phyloP scores from a whole-genome alignment of 768 basidiomycete species.

The Lyophyllum semitale region DNA sequence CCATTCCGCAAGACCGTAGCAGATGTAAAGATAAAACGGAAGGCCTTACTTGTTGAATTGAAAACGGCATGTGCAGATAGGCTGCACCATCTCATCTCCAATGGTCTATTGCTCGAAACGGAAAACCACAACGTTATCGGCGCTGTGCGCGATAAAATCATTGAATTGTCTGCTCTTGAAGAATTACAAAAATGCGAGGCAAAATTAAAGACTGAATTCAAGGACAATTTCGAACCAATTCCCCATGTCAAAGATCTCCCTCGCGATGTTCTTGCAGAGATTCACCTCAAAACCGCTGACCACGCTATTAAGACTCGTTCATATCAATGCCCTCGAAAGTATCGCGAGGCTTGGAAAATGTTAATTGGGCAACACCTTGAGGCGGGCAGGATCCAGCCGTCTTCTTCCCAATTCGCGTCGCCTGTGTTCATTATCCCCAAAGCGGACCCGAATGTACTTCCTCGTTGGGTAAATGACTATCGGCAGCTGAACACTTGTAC shows the following conservation, averaged over 20 bases:
- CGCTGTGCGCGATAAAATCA: background rate
- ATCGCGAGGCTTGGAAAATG: slow-evolving; percentile 28
- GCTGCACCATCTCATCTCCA: background rate
- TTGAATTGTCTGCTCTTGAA: background rate
- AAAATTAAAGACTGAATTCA: slow-evolving; percentile 13
- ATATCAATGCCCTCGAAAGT: slow-evolving; percentile 36
- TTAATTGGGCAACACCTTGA: slow-evolving; percentile 35
- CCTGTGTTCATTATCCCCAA: slow-evolving; percentile 17
- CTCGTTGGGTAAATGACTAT: slow-evolving; percentile 38
- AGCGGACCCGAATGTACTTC: slow-evolving; percentile 23
- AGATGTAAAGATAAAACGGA: background rate
- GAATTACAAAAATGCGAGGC: background rate
- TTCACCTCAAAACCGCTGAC: slow-evolving; percentile 26
- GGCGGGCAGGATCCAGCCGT: slow-evolving; percentile 30
- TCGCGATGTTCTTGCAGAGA: too few species aligned
- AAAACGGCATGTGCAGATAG: background rate
- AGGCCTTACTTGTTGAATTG: background rate
- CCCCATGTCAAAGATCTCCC: too few species aligned
- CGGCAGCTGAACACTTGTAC: slow-evolving; percentile 30
- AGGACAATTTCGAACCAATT: slow-evolving; percentile 25
- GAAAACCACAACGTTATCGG: background rate
- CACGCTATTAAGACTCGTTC: slow-evolving; percentile 19
- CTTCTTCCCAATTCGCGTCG: slow-evolving; percentile 27
- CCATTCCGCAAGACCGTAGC: too few species aligned
- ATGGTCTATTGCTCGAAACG: background rate